phyloP scores from a whole-genome alignment of 352 stramenopile species.

The Aphanomyces invadans region DNA sequence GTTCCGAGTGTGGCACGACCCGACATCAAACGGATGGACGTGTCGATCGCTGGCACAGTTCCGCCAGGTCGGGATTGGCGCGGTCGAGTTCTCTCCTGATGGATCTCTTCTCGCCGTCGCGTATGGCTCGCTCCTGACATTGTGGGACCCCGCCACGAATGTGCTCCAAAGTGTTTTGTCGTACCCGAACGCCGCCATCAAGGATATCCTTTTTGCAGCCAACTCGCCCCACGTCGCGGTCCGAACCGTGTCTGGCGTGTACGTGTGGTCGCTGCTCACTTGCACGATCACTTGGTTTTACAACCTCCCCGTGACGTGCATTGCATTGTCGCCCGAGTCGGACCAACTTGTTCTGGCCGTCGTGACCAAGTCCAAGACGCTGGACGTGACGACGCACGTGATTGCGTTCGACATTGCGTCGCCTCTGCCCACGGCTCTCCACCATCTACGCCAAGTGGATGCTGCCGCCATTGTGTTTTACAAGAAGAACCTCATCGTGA shows the following conservation, averaged over 20 bases:
- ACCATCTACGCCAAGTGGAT: constrained; percentile 2
- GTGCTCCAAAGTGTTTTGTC: constrained; percentile 64
- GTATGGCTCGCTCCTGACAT: constrained; percentile 68
- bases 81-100: constrained; percentile 60
- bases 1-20: constrained; percentile 70
- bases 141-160: constrained; percentile 78
- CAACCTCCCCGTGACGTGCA: not conserved
- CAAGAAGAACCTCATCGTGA: constrained; percentile 16
- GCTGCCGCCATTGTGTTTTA: constrained; percentile 4
- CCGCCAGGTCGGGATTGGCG: constrained; percentile 56
- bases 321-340: not conserved
- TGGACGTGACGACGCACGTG: not conserved
- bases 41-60: constrained; percentile 77
- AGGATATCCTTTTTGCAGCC: constrained; percentile 47
- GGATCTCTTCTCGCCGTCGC: constrained; percentile 78
- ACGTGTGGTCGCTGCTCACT: constrained; percentile 70
- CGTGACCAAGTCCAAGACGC: not conserved
- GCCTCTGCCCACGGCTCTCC: constrained; percentile 9
- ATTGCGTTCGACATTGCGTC: constrained; percentile 12
- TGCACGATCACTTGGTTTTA: constrained; percentile 55
- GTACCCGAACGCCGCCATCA: constrained; percentile 50
- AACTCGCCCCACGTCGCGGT: constrained; percentile 59
- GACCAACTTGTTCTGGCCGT: constrained; percentile 7
- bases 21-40: constrained; percentile 35
- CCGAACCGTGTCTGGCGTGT: constrained; percentile 44